A percentile compares a stretch with the other conserved stretches of the same genome.
Conservation (phyloP, 768 basidiomycete genomes). For the Lentinula detonsa region DNA sequence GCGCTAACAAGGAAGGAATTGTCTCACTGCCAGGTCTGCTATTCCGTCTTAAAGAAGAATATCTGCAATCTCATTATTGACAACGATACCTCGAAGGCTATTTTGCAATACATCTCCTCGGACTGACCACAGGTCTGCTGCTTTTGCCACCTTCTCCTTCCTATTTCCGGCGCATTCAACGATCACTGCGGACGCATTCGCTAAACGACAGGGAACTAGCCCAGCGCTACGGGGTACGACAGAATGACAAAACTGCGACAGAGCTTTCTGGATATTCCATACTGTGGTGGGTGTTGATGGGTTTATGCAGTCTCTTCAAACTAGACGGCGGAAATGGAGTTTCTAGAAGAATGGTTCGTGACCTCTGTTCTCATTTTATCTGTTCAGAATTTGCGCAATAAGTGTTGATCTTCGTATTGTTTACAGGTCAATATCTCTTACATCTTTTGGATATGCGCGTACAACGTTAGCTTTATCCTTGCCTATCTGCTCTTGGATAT, state of each 20-base stretch:
- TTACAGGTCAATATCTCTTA: slow-evolving; percentile 82
- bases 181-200: slow-evolving; percentile 17
- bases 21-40: slow-evolving; percentile 63
- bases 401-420: background rate
- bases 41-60: background rate
- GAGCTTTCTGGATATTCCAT: slow-evolving; percentile 73
- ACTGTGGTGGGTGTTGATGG: slow-evolving; percentile 62
- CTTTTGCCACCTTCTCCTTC: slow-evolving; percentile 75
- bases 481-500: slow-evolving; percentile 77
- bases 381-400: background rate
- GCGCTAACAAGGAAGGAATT: slow-evolving; percentile 90
- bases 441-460: slow-evolving; percentile 83
- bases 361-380: background rate
- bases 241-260: slow-evolving; percentile 67
- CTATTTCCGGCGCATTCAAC: slow-evolving; percentile 55
- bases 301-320: slow-evolving; percentile 1
- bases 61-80: background rate
- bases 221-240: slow-evolving; percentile 33
- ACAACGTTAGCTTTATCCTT: slow-evolving; percentile 81
- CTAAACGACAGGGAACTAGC: slow-evolving; percentile 8
- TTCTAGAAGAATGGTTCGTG: slow-evolving; percentile 39
- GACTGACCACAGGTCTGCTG: slow-evolving; percentile 74
- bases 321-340: slow-evolving; percentile 27
- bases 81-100: slow-evolving; percentile 51
- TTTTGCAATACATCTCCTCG: slow-evolving; percentile 83